Base-by-base conservation (phyloP, 225 moss, liverwort and hornwort genomes). In the Marchantia polymorpha region DNA sequence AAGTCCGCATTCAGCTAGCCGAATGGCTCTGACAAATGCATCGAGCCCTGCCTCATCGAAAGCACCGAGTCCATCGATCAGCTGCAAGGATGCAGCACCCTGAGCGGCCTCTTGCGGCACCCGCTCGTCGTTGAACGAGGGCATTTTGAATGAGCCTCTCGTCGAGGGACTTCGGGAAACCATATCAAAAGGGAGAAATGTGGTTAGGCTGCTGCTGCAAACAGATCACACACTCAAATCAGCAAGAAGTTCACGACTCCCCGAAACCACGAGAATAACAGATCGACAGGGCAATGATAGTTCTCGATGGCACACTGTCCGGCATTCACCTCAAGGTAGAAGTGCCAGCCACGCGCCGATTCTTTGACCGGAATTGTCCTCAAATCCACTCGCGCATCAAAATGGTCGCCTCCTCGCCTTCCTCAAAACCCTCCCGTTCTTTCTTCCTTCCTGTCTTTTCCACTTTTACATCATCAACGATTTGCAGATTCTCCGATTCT, bases 21-120 rank as follows among this genome's bases (percentile, higher is more conserved):
- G 83, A 64, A 93, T 84, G n/a, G 78, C 55, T 72, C 72, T 86
- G 54, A 89, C 87, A 39, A 99, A 99, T 16, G 86, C 79, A 22
- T 93, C 93, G 27, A 99, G 26, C 0, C 91, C 92, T 51, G 46
- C 22, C 0, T 61, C 81, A 78, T 99, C 90, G 72, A 95, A 92
- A 23, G 15, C 81, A 9, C 95, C 99, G 74, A 82, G 77, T 13
- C 89, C 92, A 75, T 99, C 87, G 80, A 99, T 93, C 86, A 99
- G 90, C 89, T 99, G 99, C 90, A 99, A 79, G 71, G 93, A 84
- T 10, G 77, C 76, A 23, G 17, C 25, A 31, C 84, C 84, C 2
- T 29, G 51, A 15, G 84, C 84, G 27, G 84, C 87, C 52, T 80
- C 79, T 39, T 73, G 78, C 30, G 80, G 75, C 76, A 75, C 74